Conservation (phyloP, 495 filamentous ascomycete species). For the Tuber aestivum region DNA sequence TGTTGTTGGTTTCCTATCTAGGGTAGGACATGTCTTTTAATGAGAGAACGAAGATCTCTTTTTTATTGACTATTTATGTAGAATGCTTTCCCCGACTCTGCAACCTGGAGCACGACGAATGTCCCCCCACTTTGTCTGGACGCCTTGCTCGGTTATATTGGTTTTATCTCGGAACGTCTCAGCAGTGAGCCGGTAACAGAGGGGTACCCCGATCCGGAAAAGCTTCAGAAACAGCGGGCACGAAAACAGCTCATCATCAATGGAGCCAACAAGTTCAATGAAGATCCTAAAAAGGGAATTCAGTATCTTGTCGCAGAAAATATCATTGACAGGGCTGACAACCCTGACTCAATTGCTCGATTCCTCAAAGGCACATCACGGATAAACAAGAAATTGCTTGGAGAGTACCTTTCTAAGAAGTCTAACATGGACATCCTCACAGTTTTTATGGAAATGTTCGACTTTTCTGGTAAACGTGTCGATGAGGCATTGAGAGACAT, state of each 20-base stretch:
- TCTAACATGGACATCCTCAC: conserved; percentile 72
- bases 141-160: conserved; percentile 80
- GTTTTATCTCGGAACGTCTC: conserved; percentile 80
- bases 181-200: conserved; percentile 61
- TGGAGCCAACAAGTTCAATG: conserved; percentile 89
- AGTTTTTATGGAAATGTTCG: conserved; percentile 76
- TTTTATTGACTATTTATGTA: conserved; percentile 21
- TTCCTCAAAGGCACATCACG: conserved; percentile 82
- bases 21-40: conserved; percentile 42
- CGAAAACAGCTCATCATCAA: conserved; percentile 83
- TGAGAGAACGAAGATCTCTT: background rate
- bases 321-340: conserved; percentile 68
- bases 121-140: conserved; percentile 94
- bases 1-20: conserved; percentile 82
- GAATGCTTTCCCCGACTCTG: conserved; percentile 94
- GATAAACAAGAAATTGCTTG: conserved; percentile 82
- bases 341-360: conserved; percentile 65
- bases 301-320: conserved; percentile 76
- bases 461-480: conserved; percentile 77
- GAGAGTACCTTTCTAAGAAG: conserved; percentile 87
- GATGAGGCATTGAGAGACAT: conserved; percentile 85
- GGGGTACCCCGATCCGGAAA: conserved; percentile 60
- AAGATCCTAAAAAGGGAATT: conserved; percentile 83
- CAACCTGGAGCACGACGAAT: conserved; percentile 98
- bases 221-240: conserved; percentile 61